Conservation (phyloP, 2,329 filamentous ascomycete species). For the Colletotrichum liriopes region DNA sequence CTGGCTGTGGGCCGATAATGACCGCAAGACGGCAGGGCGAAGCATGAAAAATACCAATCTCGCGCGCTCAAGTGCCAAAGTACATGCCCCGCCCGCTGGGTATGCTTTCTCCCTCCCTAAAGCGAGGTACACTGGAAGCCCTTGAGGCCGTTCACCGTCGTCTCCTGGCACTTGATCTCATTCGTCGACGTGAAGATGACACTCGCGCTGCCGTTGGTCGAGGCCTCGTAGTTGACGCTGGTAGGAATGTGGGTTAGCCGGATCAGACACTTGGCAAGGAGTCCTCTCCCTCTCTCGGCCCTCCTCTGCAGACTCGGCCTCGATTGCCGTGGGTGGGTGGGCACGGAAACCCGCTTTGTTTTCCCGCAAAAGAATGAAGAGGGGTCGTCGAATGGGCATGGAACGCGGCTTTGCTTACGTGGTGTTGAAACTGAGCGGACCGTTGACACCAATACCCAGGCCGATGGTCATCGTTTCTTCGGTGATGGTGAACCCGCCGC, state of each 20-base stretch:
- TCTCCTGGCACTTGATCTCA: constrained; percentile 35
- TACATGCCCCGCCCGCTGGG: neutral
- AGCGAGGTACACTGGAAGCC: constrained; percentile 34
- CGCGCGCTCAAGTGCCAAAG: neutral
- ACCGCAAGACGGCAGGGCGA: too few species aligned
- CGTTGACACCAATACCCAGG: constrained; percentile 28
- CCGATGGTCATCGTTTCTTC: constrained; percentile 37
- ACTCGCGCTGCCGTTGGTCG: constrained; percentile 30
- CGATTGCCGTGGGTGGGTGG: neutral
- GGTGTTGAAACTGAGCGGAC: constrained; percentile 25
- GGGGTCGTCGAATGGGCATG: neutral
- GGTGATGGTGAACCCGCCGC: constrained; percentile 37
- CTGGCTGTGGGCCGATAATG: neutral
- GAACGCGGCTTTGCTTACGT: constrained; percentile 11
- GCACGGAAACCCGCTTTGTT: neutral
- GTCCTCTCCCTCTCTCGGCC: neutral
- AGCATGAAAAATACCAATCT: neutral
- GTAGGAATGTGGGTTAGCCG: neutral
- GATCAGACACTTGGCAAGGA: too few species aligned
- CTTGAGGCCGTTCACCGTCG: constrained; percentile 34
- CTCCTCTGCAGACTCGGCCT: too few species aligned
- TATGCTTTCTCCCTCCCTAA: neutral
- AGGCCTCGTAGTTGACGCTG: constrained; percentile 32
- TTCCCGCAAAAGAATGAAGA: neutral
- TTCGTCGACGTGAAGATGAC: constrained; percentile 31